Conservation (phyloP, 768 basidiomycete species). For the Leccinum arenicola region DNA sequence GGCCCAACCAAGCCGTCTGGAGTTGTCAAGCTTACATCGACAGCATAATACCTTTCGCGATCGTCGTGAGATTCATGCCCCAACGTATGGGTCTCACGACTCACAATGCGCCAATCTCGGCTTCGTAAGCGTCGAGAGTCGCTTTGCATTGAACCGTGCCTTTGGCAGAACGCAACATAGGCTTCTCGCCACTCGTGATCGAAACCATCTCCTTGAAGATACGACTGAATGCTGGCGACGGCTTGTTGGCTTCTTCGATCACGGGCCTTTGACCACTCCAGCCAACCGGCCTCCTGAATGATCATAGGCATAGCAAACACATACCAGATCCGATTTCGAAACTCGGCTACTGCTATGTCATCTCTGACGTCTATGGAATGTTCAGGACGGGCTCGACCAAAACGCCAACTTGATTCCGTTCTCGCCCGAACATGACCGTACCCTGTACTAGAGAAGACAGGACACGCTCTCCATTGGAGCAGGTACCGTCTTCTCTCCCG, state of each 20-base stretch:
- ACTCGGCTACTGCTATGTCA: conserved; percentile 21
- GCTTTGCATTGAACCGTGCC: conserved; percentile 43
- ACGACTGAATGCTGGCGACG: conserved; percentile 41
- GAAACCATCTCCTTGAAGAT: conserved; percentile 56
- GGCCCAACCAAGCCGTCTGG: conserved; percentile 25
- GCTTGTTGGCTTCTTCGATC: conserved; percentile 43
- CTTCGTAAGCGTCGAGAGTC: conserved; percentile 37
- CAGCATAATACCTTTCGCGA: conserved; percentile 29
- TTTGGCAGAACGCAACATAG: conserved; percentile 43
- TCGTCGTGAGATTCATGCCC: not conserved
- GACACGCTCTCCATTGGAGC: conserved; percentile 28
- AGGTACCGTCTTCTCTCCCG: conserved; percentile 26
- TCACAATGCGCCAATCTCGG: conserved; percentile 48
- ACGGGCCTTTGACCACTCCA: conserved; percentile 27
- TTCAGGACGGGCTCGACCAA: conserved; percentile 28
- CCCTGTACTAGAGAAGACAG: conserved; percentile 17
- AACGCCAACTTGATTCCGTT: conserved; percentile 30
- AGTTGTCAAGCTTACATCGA: conserved; percentile 26
- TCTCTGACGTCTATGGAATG: conserved; percentile 21
- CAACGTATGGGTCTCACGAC: not conserved
- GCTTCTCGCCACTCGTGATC: conserved; percentile 39
- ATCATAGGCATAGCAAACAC: not conserved
- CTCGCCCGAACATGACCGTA: conserved; percentile 34
- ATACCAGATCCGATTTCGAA: conserved; percentile 34
- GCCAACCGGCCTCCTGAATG: not conserved